These are phyloP conservation scores for Colletotrichum sp. DNA, from an alignment of 2,329 filamentous ascomycete species.

Conservation along the genomic window DNA sequence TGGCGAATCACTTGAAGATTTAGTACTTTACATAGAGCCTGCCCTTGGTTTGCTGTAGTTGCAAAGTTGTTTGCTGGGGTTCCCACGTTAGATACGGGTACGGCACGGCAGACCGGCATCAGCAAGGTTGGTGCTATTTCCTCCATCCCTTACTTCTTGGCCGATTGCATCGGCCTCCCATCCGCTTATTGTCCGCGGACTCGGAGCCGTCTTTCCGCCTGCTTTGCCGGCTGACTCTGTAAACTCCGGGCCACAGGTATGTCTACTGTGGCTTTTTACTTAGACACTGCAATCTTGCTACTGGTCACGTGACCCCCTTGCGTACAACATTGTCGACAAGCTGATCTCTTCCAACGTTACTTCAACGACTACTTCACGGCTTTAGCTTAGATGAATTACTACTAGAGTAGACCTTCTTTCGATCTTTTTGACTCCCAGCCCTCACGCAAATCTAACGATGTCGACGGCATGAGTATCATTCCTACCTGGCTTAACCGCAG, in stretches of 20 bases:
- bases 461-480: neutral
- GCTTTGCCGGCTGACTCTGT: neutral
- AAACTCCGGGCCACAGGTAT: neutral
- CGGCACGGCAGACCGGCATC: neutral
- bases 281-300: too few relatives aligned
- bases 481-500: neutral
- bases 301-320: neutral
- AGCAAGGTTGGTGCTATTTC: neutral
- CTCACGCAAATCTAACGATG: neutral
- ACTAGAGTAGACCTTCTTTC: neutral
- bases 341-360: neutral
- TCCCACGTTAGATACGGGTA: neutral
- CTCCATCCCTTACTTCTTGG: neutral
- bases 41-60: neutral
- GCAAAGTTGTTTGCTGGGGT: neutral
- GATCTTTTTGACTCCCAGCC: neutral
- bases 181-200: neutral
- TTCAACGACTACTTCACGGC: neutral
- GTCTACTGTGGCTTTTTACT: accelerated
- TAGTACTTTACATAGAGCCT: accelerated
- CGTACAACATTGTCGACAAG: neutral
- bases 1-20: neutral
- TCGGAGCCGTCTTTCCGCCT: neutral
- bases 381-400: accelerated
- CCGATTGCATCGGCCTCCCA: neutral